A percentile compares a stretch with the other conserved stretches of the same genome.
Evolutionary conservation across 108 stramenopile species (phyloP).

Genomic region (Heterococcus sp.): DNA sequence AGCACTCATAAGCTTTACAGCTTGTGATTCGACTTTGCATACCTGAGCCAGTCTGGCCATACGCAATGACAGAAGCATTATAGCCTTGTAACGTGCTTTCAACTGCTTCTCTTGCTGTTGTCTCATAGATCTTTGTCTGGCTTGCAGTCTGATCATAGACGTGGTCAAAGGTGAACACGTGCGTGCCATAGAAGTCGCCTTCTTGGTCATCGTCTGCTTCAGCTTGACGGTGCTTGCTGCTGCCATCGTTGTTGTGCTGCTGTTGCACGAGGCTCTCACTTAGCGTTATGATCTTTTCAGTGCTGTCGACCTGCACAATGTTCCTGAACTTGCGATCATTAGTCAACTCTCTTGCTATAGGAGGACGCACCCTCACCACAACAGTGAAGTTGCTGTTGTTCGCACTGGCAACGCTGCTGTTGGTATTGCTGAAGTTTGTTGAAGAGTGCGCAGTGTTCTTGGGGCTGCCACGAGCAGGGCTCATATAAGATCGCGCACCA

Average conservation of each 20-base stretch:
- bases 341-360: constrained; percentile 50
- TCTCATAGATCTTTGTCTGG: constrained; percentile 62
- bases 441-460: no score
- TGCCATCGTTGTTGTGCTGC: no score
- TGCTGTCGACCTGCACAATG: constrained; percentile 42
- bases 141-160: constrained; percentile 48
- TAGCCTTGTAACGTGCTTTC: constrained; percentile 75
- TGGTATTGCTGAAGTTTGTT: neutral
- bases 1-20: neutral
- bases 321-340: constrained; percentile 47
- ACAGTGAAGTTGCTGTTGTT: constrained; percentile 33
- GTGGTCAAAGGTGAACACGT: constrained; percentile 62
- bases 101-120: constrained; percentile 58
- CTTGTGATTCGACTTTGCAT: constrained; percentile 13
- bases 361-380: constrained; percentile 54
- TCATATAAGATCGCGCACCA: no score
- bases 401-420: neutral
- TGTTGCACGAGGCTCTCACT: constrained; percentile 33
- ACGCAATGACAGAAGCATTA: constrained; percentile 93
- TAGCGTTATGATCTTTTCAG: constrained; percentile 47
- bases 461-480: no score
- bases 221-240: neutral
- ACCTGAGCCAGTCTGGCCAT: constrained; percentile 77
- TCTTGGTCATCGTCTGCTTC: neutral
- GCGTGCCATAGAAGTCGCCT: constrained; percentile 43